A percentile compares a stretch with the other conserved stretches of the same genome.
These are phyloP conservation scores for Cryphonectria parasitica DNA, from an alignment of 2,329 filamentous ascomycete species.

Conservation along the genomic window DNA sequence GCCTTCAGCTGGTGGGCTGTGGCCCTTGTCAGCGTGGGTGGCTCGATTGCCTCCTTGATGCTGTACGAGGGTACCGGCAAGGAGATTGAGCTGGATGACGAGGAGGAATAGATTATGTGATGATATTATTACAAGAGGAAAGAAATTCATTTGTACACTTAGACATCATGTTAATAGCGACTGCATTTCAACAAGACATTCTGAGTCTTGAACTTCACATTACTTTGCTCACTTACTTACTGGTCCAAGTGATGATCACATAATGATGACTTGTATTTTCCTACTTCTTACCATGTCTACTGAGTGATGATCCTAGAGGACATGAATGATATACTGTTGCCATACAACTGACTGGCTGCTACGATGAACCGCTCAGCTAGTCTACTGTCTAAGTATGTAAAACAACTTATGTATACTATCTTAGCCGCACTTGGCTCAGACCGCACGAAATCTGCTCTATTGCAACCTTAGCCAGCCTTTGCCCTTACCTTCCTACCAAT, in stretches of 20 bases:
- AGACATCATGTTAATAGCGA: conserved; percentile 14
- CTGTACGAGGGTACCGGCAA: conserved; percentile 69
- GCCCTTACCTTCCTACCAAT: too few relatives aligned
- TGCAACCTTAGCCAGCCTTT: too few relatives aligned
- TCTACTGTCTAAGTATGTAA: not conserved
- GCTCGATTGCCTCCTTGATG: conserved; percentile 61
- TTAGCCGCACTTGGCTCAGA: too few relatives aligned
- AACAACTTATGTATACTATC: not conserved
- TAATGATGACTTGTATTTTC: too few relatives aligned
- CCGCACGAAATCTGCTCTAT: not conserved
- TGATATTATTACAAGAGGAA: not conserved
- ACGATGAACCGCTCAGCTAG: not conserved
- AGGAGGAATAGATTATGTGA: conserved; percentile 38
- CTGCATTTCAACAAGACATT: not conserved
- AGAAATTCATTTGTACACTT: conserved; percentile 5
- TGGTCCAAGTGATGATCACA: not conserved
- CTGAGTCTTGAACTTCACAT: too few relatives aligned
- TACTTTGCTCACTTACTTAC: not conserved
- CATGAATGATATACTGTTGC: not conserved
- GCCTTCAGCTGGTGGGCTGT: conserved; percentile 54
- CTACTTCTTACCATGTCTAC: too few relatives aligned
- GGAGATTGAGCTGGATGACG: conserved; percentile 58
- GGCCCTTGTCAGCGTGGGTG: conserved; percentile 55
- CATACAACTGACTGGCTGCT: not conserved
- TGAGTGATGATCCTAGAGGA: too few relatives aligned